These are phyloP conservation scores for Trichoderma asperellum DNA, from an alignment of 2,329 filamentous ascomycete species.

Conservation along the genomic window DNA sequence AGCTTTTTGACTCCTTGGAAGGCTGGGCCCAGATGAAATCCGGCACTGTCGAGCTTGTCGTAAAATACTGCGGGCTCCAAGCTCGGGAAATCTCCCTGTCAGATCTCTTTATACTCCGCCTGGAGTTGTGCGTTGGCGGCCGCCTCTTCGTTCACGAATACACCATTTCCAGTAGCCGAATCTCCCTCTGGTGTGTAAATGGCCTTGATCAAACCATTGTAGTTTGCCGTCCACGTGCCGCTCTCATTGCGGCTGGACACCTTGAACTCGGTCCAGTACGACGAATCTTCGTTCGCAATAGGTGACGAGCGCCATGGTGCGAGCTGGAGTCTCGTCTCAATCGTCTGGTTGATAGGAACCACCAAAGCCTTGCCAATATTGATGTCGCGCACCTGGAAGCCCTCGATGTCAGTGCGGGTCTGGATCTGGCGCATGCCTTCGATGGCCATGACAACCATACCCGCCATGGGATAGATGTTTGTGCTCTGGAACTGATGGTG, in stretches of 20 bases:
- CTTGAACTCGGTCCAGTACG: background rate
- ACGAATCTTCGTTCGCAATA: background rate
- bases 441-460: conserved; percentile 43
- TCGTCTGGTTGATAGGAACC: conserved; percentile 14
- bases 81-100: background rate
- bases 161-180: background rate
- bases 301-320: background rate
- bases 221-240: background rate
- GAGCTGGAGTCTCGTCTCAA: background rate
- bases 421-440: conserved; percentile 38
- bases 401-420: conserved; percentile 18
- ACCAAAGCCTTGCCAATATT: conserved; percentile 29
- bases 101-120: background rate
- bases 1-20: background rate
- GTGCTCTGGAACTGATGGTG: conserved; percentile 40
- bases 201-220: background rate
- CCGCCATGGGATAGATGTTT: conserved; percentile 46
- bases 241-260: background rate
- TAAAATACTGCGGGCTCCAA: background rate
- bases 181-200: background rate
- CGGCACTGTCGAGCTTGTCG: background rate
- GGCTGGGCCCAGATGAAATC: background rate
- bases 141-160: background rate
- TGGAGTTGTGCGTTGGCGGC: background rate
- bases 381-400: conserved; percentile 28